Conservation (phyloP, 345 rosid genomes). For the Syzygium jambos region DNA sequence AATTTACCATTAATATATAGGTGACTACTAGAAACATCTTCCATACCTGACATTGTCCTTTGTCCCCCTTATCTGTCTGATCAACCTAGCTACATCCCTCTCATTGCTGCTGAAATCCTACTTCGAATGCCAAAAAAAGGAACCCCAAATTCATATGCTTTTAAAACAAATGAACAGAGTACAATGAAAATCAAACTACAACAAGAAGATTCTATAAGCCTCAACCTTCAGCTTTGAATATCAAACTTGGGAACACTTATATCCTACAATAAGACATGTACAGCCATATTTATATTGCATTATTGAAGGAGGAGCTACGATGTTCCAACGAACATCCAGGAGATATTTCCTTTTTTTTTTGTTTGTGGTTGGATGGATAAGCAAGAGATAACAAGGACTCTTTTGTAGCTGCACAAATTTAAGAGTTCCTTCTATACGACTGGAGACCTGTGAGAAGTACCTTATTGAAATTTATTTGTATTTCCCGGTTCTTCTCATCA, state of each 20-base stretch:
- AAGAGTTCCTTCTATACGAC: not conserved
- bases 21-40: not conserved
- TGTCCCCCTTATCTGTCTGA: constrained; percentile 58
- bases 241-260: not conserved
- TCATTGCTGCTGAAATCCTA: constrained; percentile 64
- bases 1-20: not conserved
- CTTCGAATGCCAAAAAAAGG: not conserved
- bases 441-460: constrained; percentile 21
- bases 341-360: not conserved
- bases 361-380: not conserved
- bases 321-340: not conserved
- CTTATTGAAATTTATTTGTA: constrained; percentile 38
- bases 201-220: not conserved
- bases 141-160: not conserved
- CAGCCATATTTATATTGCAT: not conserved
- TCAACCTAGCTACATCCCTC: constrained; percentile 47
- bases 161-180: not conserved
- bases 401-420: not conserved
- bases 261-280: not conserved
- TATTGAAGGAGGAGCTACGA: not conserved
- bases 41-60: constrained; percentile 68
- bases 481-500: constrained; percentile 32
- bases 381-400: not conserved
- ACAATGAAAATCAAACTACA: not conserved
- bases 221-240: not conserved